A percentile compares a stretch with the other conserved stretches of the same genome.
These are phyloP conservation scores for Neocucurbitaria cava DNA, from an alignment of 2,329 filamentous ascomycete species.

Conservation along the genomic window DNA sequence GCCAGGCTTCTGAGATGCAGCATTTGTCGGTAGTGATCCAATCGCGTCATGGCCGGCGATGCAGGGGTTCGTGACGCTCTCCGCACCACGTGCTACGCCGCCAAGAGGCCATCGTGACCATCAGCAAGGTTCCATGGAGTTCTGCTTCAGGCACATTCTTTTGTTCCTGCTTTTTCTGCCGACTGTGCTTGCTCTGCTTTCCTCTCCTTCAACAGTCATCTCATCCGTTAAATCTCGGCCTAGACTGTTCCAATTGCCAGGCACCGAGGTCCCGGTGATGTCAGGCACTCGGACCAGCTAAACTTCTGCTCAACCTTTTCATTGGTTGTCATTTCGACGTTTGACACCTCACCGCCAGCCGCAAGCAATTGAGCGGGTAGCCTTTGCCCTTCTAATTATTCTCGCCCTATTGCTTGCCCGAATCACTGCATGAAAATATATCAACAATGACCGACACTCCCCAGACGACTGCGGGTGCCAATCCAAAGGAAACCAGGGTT, in stretches of 20 bases:
- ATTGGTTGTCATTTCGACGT: slow-evolving; percentile 28
- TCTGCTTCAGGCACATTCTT: slow-evolving; percentile 6
- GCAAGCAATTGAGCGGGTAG: slow-evolving; percentile 8
- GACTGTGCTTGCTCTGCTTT: neutral
- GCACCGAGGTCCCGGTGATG: slow-evolving; percentile 25
- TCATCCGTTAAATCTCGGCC: neutral
- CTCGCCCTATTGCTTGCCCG: neutral
- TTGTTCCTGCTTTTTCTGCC: slow-evolving; percentile 1
- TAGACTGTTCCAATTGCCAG: slow-evolving; percentile 7
- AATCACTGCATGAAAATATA: neutral
- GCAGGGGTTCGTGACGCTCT: slow-evolving; percentile 13
- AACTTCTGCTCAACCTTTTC: slow-evolving; percentile 31
- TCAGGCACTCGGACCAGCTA: slow-evolving; percentile 40
- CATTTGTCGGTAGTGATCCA: slow-evolving; percentile 18
- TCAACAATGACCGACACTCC: slow-evolving; percentile 39
- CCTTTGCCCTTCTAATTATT: neutral
- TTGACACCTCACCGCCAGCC: slow-evolving; percentile 25
- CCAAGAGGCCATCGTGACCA: slow-evolving; percentile 19
- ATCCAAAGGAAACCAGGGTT: slow-evolving; percentile 44
- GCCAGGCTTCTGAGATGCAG: slow-evolving; percentile 6
- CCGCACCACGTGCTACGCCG: slow-evolving; percentile 19
- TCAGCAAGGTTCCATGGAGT: slow-evolving; percentile 10
- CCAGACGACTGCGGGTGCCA: slow-evolving; percentile 32
- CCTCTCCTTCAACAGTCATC: neutral
- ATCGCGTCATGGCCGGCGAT: slow-evolving; percentile 12